Percentiles rank a stretch among this genome's conserved stretches.
phyloP scores from a whole-genome alignment of 2,329 filamentous ascomycete genomes.

The Metarhizium album region DNA sequence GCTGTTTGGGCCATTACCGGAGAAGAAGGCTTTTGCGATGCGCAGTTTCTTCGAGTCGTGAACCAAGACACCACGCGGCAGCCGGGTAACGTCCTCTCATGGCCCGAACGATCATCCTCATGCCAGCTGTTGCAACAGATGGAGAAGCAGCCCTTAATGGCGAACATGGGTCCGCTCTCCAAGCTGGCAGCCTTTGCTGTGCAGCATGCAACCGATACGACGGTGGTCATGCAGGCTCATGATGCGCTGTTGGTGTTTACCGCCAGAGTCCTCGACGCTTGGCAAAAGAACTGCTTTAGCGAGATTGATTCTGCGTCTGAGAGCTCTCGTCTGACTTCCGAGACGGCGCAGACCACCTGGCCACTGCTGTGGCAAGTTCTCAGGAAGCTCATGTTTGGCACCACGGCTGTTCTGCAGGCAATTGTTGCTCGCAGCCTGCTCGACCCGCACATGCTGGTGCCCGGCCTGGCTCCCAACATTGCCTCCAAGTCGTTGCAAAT shows the following conservation, averaged over 20 bases:
- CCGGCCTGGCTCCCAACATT: slow-evolving; percentile 45
- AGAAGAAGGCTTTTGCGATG: slow-evolving; percentile 63
- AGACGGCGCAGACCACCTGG: slow-evolving; percentile 56
- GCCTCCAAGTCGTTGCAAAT: slow-evolving; percentile 62
- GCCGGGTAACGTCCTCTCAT: slow-evolving; percentile 40
- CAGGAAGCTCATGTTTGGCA: slow-evolving; percentile 63
- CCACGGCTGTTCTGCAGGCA: slow-evolving; percentile 64
- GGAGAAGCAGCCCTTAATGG: slow-evolving; percentile 49
- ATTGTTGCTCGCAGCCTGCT: slow-evolving; percentile 54
- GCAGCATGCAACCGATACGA: slow-evolving; percentile 37
- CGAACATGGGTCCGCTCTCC: slow-evolving; percentile 57
- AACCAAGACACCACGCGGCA: slow-evolving; percentile 52
- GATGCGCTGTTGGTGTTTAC: slow-evolving; percentile 60
- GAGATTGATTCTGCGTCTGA: slow-evolving; percentile 62
- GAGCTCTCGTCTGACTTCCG: slow-evolving; percentile 46
- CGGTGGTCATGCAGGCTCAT: slow-evolving; percentile 35
- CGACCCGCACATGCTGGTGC: slow-evolving; percentile 35
- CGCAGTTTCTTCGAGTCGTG: slow-evolving; percentile 62
- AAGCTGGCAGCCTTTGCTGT: slow-evolving; percentile 54
- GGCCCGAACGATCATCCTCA: slow-evolving; percentile 50
- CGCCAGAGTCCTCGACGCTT: slow-evolving; percentile 55
- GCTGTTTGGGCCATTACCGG: slow-evolving; percentile 58
- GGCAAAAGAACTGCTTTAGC: slow-evolving; percentile 65
- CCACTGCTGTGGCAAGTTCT: slow-evolving; percentile 66
- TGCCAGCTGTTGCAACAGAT: slow-evolving; percentile 48